These are phyloP conservation scores for Myochromella boudieri DNA, from an alignment of 768 basidiomycete genomes.

Conservation along the genomic window DNA sequence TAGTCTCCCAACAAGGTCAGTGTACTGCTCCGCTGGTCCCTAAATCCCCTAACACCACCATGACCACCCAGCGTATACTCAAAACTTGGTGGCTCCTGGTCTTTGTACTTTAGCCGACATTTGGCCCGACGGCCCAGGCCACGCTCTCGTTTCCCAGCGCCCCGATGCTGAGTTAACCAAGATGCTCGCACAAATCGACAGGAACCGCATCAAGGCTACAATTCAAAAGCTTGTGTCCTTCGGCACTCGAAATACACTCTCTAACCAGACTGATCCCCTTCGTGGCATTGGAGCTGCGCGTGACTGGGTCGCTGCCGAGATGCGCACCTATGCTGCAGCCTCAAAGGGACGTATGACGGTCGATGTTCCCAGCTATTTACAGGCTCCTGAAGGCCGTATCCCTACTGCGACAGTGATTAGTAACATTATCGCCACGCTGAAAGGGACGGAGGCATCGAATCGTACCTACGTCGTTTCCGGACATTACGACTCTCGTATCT, in stretches of 20 bases:
- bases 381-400: constrained; percentile 33
- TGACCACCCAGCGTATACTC: constrained; percentile 4
- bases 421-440: constrained; percentile 50
- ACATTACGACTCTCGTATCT: constrained; percentile 53
- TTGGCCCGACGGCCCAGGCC: constrained; percentile 55
- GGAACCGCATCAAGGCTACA: constrained; percentile 41
- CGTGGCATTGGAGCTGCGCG: constrained; percentile 56
- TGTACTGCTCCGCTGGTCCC: neutral
- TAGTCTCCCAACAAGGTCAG: neutral
- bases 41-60: neutral
- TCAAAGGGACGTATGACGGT: constrained; percentile 44
- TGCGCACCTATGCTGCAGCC: constrained; percentile 36
- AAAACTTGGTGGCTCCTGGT: neutral
- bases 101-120: constrained; percentile 2
- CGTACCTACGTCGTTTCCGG: constrained; percentile 53
- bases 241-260: constrained; percentile 53
- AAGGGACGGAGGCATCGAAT: constrained; percentile 45
- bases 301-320: constrained; percentile 53
- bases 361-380: constrained; percentile 43
- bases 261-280: constrained; percentile 50
- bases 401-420: constrained; percentile 45
- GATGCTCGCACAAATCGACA: constrained; percentile 46
- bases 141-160: constrained; percentile 37
- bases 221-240: constrained; percentile 55
- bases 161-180: constrained; percentile 42